Base-by-base conservation (phyloP, 805 yeast species). In the Ogataea haglerorum region DNA sequence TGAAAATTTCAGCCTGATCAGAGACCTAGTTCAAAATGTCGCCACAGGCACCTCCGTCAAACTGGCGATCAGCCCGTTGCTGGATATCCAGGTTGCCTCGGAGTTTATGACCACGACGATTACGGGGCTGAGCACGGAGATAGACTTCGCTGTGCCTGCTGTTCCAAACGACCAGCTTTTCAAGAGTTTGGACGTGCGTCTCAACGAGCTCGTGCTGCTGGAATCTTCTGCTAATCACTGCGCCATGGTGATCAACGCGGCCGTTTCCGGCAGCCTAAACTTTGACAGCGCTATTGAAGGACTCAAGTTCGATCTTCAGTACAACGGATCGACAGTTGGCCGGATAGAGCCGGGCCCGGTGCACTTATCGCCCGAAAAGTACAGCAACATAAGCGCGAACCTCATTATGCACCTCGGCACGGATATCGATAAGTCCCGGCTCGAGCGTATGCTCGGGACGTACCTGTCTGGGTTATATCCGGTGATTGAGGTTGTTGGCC, bases 381-480 rank as follows among this genome's bases (percentile, higher is more conserved):
- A 48, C 4, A 46, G 53, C 14, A 51, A 55, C 28, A n/a, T 63
- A 10, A 51, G 57, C 2, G 45, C 55, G 2, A 13, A 30, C 4
- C 18, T 65, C n/a, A 36, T 39, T 6, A 35, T 64, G 30, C 42
- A 43, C 16, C 18, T 48, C 10, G 36, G 39, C 6, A 18, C 54
- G 6, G 38, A 44, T 3, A 37, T 53, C 2, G 53, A 38, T 1
- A 49, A 51, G 39, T 47, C 49, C 6, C 47, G 50, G 40, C 43
- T 69, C 10, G 69, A 69, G 24, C 53, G 54, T 12, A 46, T 72
- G 32, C 21, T 72, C 10, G 69, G 76, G 24, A 53, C 55, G 4
- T 64, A 60, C 31, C 52, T 71, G 1, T 71, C 76, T 0, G 72
- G 72, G 3, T 50, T 60, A 17, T 51, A 49, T 10, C 67, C 74